Evolutionary conservation across 805 yeast species (phyloP), one percentile per base, ranked within the genome.

Genomic region (Monosporozyma aerobia): DNA sequence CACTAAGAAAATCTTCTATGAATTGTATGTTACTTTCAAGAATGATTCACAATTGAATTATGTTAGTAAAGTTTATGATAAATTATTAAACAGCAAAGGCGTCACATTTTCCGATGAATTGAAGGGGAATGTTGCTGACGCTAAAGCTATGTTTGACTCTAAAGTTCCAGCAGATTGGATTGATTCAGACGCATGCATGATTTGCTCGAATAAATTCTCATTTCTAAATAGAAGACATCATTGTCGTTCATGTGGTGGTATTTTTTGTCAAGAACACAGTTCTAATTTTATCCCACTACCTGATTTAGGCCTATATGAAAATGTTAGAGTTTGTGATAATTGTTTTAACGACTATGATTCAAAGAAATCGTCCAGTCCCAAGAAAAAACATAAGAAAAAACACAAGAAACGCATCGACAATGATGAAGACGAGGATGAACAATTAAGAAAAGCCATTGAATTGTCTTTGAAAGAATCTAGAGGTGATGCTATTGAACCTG

Each of bases 111-210:
- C 96, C 0, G 71, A 71, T 14, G 49, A 57, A 23, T 13, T 53
- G 3, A 35, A 50, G 7, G 59, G 57, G 25, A 44, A 56, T 9
- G 49, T 47, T 5, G 51, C 51, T 13, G 64, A 57, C 14, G 44
- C 53, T 9, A 69, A 77, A 47, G 68, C 71, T 25, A 81, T 90
- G 66, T 80, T 92, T 48, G 97, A 92, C 61, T 80, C 96, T 1
- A 85, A 82, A 56, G 90, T 90, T 4, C 97, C 99, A 1, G 98
- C 99, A 0, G 97, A 90, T 60, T 94, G 99, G 99, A 83, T 87
- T 23, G 99, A 94, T 63, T 85, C 90, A 10, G 96, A 89, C 60
- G 88, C 88, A 3, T 94, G 99, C 69, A 90, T 94, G 97, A 81
- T 88, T 52, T 89, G 97, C 59, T 89, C 95, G 50, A 80, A 76